Evolutionary conservation across 371 early-diverging fungal species (phyloP), one percentile per base, ranked within the genome.

Genomic region (Dinochytrium kinnereticum): DNA sequence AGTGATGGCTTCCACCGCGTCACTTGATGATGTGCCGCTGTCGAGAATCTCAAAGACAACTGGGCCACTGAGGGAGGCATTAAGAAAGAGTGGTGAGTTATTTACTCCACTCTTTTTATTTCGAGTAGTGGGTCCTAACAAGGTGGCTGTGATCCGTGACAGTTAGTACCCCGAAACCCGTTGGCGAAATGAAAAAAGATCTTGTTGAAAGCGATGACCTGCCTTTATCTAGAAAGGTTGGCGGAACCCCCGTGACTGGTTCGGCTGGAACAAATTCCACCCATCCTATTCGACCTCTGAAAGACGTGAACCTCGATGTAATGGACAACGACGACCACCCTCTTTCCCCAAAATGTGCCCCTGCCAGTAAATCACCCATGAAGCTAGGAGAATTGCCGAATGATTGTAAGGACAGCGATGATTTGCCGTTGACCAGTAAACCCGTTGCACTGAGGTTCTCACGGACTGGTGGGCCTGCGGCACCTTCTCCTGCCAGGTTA

Each of bases 331-430:
- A 44, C 21, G 49, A 44, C 49, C 49, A 13, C 21, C 49, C 49
- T 13, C 49, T 44, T 44, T 44, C 49, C 21, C 49, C 13, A 13
- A 44, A 44, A 44, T 15, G 7, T 21, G 57, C 57, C 7, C 5
- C 21, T 17, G 57, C 24, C 57, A 10, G 10, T 24, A 30, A 55
- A 24, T 44, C 44, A 19, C 44, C 19, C 44, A 44, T 44, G 44
- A 53, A 44, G 49, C 49, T 44, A 13, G 10, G 13, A 28, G 30
- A 55, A 10, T 7, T 55, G 17, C 7, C 10, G 10, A 55, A 26
- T 7, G 57, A 55, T 55, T 13, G 13, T 55, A 17, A 21, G 17
- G 57, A 17, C 36, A 61, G 61, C 61, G 61, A 61, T 36, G 61
- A 61, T 26, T 2, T 34, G 3, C 31, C 36, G 36, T 24, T 61